Evolutionary conservation across 2,329 filamentous ascomycete genomes (phyloP), one percentile per base, ranked within the genome.

Genomic region (Monosporascus sp.): DNA sequence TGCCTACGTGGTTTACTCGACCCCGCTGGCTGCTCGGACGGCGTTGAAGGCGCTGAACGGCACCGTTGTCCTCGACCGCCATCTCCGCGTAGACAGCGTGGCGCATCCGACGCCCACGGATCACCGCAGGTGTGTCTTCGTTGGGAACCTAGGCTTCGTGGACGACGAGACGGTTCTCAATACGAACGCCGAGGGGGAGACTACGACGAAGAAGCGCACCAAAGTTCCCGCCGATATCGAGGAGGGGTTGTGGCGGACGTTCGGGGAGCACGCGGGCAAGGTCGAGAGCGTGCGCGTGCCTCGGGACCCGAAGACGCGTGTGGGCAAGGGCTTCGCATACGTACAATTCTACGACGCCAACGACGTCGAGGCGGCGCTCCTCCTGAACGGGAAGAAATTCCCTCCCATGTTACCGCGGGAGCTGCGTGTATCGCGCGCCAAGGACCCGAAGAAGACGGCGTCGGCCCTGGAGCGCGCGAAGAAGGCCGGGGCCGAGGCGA

Each of bases 311-410:
- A 87, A 88, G 61, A 99, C 95, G 7, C 84, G 95, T 49, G 90
- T 99, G 31, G 91, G 94, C 65, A 99, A 99, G 70, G 94, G 94
- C 5, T 90, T 99, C 67, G 95, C 95, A 57, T 99, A 99, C 65
- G 93, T 99, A 17, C 94, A 99, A 67, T 99, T 99, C 72, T 83
- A 87, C 65, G 90, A 97, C 64, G 83, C 80, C 57, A 97, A 95
- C 64, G 79, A 87, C 45, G 93, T 99, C 46, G 94, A 99, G 72
- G 82, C 88, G n/a, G 94, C 94, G 2, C 80, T 99, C 14, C 80
- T 95, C 39, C 83, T 93, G 56, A 82, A 97, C 68, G 92, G 85
- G 57, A 96, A 97, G 77, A 94, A 89, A 64, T 97, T 92, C 66
- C 91, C 93, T 17, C 93, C 93, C 18, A 86, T 97, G 82, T 83